These are phyloP conservation scores for Neopestalotiopsis rosae DNA, from an alignment of 2,329 filamentous ascomycete species.

Conservation along the genomic window DNA sequence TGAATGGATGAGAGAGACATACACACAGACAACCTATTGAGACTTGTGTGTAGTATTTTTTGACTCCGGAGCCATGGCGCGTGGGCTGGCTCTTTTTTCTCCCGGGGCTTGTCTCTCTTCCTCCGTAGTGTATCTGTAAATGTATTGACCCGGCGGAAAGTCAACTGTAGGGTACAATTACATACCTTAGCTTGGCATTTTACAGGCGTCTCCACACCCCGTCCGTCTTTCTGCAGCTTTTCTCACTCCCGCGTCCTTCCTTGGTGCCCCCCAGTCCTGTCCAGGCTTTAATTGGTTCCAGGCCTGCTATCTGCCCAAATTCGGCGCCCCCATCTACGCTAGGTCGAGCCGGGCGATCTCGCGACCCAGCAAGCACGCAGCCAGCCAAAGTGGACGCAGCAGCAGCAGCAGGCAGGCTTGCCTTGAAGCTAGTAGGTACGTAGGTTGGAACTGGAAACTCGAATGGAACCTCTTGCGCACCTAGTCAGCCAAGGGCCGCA, in stretches of 20 bases:
- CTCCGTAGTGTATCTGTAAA: no score
- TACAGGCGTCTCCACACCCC: background rate
- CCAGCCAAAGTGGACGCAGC: no score
- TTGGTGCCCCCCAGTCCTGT: background rate
- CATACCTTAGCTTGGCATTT: background rate
- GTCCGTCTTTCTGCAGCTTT: background rate
- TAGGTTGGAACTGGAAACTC: background rate
- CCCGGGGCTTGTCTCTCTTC: background rate
- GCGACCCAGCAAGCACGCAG: background rate
- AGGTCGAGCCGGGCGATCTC: slow-evolving; percentile 15
- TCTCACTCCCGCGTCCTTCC: slow-evolving; percentile 11
- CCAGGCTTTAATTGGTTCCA: slow-evolving; percentile 19
- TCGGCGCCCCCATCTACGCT: slow-evolving; percentile 14
- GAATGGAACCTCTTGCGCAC: background rate
- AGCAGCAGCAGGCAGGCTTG: background rate
- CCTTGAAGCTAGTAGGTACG: no score
- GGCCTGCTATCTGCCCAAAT: slow-evolving; percentile 20
- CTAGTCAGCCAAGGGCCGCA: background rate
- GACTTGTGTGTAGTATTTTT: background rate
- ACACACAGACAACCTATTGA: background rate
- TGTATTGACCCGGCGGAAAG: no score
- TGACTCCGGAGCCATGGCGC: background rate
- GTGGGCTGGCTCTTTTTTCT: background rate
- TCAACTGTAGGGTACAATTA: background rate
- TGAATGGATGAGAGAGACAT: background rate